Evolutionary conservation across 1,284 basidiomycete species (phyloP).

Genomic region (Cutaneotrichosporon sp.): DNA sequence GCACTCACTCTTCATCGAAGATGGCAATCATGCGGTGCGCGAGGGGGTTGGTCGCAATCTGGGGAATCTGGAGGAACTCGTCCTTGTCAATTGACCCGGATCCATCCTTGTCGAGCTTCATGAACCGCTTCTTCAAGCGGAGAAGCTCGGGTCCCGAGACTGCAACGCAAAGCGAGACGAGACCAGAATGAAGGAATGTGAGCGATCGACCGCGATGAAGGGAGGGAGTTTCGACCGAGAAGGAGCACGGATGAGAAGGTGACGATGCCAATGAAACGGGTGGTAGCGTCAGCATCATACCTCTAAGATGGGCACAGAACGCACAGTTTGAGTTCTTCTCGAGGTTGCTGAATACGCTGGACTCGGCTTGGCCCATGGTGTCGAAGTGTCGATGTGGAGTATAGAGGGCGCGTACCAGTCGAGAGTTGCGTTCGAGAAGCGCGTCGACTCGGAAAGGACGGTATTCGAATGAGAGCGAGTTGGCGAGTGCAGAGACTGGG

Average conservation of each 20-base stretch:
- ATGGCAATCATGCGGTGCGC: slow-evolving; percentile 98
- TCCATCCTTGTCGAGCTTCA: slow-evolving; percentile 98
- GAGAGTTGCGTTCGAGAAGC: too few species aligned
- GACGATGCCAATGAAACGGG: background rate
- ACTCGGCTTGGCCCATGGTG: slow-evolving; percentile 48
- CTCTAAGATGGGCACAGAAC: slow-evolving; percentile 13
- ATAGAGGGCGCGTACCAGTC: too few species aligned
- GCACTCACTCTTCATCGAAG: slow-evolving; percentile 91
- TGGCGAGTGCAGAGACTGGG: background rate
- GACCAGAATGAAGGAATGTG: too few species aligned
- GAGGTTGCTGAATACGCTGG: slow-evolving; percentile 46
- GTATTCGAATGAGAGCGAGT: too few species aligned
- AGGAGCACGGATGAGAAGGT: background rate
- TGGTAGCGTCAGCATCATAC: background rate
- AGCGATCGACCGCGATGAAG: background rate
- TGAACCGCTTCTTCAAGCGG: slow-evolving; percentile 94
- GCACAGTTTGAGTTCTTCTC: slow-evolving; percentile 49
- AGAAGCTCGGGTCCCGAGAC: slow-evolving; percentile 89
- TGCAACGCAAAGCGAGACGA: slow-evolving; percentile 47
- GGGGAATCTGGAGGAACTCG: slow-evolving; percentile 97
- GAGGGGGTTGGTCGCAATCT: slow-evolving; percentile 95
- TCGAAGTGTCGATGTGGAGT: background rate
- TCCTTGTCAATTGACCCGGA: slow-evolving; percentile 97
- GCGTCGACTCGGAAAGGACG: background rate
- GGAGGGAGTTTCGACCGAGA: background rate